Percentiles rank a stretch among this genome's conserved stretches.
Evolutionary conservation across 1,284 basidiomycete species (phyloP).

Genomic region (Gymnopus androsaceus): DNA sequence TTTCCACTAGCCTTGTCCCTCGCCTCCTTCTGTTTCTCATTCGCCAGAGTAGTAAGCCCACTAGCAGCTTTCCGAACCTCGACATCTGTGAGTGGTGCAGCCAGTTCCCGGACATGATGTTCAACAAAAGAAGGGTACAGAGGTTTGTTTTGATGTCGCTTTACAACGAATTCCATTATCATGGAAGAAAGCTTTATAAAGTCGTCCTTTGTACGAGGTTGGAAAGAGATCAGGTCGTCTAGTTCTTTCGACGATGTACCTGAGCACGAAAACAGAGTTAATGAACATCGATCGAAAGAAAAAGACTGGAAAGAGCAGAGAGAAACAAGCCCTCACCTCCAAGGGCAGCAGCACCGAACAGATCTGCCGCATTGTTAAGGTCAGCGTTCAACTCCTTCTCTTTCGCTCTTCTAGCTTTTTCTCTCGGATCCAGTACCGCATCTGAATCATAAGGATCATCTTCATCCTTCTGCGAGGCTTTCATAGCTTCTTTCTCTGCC

Average conservation of each 20-base stretch:
- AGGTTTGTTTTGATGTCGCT: constrained; percentile 77
- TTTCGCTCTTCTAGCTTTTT: constrained; percentile 73
- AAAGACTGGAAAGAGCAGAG: not conserved
- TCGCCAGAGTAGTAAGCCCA: constrained; percentile 80
- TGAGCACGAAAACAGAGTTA: not conserved
- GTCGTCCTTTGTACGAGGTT: constrained; percentile 86
- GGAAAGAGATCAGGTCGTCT: constrained; percentile 66
- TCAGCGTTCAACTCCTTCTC: constrained; percentile 85
- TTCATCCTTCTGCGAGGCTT: constrained; percentile 49
- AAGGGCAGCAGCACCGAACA: constrained; percentile 74
- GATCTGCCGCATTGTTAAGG: constrained; percentile 77
- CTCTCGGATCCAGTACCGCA: constrained; percentile 76
- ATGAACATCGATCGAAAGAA: not conserved
- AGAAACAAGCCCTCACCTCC: constrained; percentile 52
- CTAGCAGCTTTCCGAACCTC: constrained; percentile 88
- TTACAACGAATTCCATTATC: constrained; percentile 74
- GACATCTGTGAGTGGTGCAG: constrained; percentile 77
- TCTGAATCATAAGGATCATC: constrained; percentile 68
- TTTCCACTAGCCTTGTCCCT: constrained; percentile 84
- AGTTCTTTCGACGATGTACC: constrained; percentile 61
- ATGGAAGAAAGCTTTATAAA: constrained; percentile 72
- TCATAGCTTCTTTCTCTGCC: constrained; percentile 82
- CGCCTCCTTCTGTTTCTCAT: constrained; percentile 91
- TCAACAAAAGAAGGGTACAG: constrained; percentile 84
- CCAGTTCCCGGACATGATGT: constrained; percentile 74